Evolutionary conservation across 306 rosid genomes (phyloP).

Genomic region (Lathyrus tuberosus): DNA sequence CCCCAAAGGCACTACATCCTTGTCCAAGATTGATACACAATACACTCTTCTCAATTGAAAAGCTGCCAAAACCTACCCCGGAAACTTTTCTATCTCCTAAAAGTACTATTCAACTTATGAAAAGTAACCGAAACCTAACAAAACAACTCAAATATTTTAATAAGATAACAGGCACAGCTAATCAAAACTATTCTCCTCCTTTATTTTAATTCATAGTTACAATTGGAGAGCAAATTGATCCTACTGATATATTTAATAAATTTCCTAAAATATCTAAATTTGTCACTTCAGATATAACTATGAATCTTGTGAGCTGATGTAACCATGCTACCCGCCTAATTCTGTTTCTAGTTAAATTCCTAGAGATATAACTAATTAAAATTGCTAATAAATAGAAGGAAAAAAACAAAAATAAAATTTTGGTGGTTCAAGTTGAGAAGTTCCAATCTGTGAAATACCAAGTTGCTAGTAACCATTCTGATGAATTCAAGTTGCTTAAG

Average conservation of each 20-base stretch:
- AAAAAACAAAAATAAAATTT: background rate
- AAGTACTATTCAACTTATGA: background rate
- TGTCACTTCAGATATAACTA: constrained; percentile 24
- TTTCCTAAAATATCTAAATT: constrained; percentile 16
- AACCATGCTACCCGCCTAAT: constrained; percentile 32
- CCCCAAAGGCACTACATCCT: no score
- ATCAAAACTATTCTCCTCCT: constrained; percentile 39
- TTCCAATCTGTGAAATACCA: constrained; percentile 14
- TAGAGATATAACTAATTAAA: background rate
- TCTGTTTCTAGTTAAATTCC: constrained; percentile 7
- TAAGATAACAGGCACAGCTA: constrained; percentile 14
- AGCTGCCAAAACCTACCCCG: no score
- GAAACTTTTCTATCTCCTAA: no score
- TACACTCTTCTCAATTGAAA: no score
- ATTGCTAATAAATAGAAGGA: background rate
- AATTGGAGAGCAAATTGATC: constrained; percentile 38
- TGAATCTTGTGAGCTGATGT: constrained; percentile 29
- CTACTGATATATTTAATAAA: background rate
- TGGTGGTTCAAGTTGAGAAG: constrained; percentile 28
- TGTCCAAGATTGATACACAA: no score
- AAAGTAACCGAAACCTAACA: constrained; percentile 13
- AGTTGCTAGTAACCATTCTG: constrained; percentile 1
- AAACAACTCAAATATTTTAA: constrained; percentile 10
- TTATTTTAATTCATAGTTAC: constrained; percentile 35
- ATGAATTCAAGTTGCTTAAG: constrained; percentile 20